Base-by-base conservation (phyloP, 2,329 filamentous ascomycete genomes). In the Pleoardoris graminearum region DNA sequence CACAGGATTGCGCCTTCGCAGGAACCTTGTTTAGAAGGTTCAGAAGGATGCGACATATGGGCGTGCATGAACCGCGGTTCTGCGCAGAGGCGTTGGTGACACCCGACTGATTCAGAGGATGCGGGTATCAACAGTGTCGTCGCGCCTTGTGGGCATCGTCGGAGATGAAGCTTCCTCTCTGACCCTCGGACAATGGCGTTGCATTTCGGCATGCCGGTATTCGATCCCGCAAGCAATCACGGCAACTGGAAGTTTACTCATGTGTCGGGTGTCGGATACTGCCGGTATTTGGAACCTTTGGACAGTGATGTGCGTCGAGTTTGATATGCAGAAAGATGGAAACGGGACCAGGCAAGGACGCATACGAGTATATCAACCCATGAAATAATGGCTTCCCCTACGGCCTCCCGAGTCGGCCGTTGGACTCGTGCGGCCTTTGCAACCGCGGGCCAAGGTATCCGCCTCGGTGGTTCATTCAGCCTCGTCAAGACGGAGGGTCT, bases 361-460 rank as follows among this genome's bases (percentile, higher is more conserved):
- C n/a, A n/a, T n/a, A n/a, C n/a, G n/a, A n/a, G n/a, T n/a, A n/a
- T n/a, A n/a, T n/a, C n/a, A n/a, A n/a, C n/a, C n/a, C n/a, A n/a
- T n/a, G n/a, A n/a, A n/a, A n/a, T n/a, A n/a, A n/a, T n/a, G n/a
- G n/a, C n/a, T n/a, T n/a, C n/a, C n/a, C n/a, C n/a, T 27, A 10
- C 25, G 25, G 25, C 25, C 5, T 5, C 25, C 10, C 6, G 6
- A 16, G 8, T 7, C 14, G 48, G 23, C 52, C 37, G 23, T 36
- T 50, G 29, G 33, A 46, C 27, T 35, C 19, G 37, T 41, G 48
- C 19, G 29, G 41, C 35, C 38, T 54, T 52, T 55, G 33, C 32
- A 54, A 58, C 52, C 54, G 54, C 48, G 25, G 30, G 44, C 57
- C 52, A 60, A 42, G 41, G 43, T 50, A 39, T 38, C 57, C 52